Base-by-base conservation (phyloP, 495 filamentous ascomycete species). In the Hypoxylon subgilvum region DNA sequence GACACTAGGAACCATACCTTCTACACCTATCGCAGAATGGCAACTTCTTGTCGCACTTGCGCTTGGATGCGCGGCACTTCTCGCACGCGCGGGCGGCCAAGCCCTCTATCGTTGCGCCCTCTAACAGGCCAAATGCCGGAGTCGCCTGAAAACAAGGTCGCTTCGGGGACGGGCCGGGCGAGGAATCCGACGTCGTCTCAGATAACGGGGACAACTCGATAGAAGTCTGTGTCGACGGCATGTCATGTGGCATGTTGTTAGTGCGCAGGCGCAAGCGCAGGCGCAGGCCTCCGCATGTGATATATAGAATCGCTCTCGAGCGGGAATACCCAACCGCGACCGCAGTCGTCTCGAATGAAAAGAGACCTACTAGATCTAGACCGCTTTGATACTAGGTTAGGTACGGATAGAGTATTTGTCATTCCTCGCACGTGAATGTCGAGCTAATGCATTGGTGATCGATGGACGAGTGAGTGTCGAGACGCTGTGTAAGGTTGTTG, bases 1-100 rank as follows among this genome's bases (percentile, higher is more conserved):
- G n/a, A n/a, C n/a, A n/a, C n/a, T n/a, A n/a, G n/a, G n/a, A n/a
- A 31, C 30, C 28, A 19, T 64, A 71, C 69, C 69, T 67, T 41
- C 57, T 65, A 52, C 69, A 72, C 35, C 69, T 52, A 8, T 67
- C 61, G 44, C 69, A 72, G 35, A 43, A 63, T 1, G 69, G 69
- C 50, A 72, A 42, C 42, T 67, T 69, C 58, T 72, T 72, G 39
- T 72, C 69, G 28, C 69, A 72, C 47, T 72, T 72, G 28, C 67
- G 63, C 22, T 72, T 72, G 8, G 69, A 69, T 1, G 67, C 58
- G 36, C 67, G 68, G 40, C 69, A 65, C 32, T 65, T 72, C 59
- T 72, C 69, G 25, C 69, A 72, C 12, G 69, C 69, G 23, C 69
- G 69, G n/a, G 65, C 55, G 13, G 67, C 64, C 16, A 63, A 42